phyloP scores from a whole-genome alignment of 2,329 filamentous ascomycete species.

The Coleophoma eucalyptorum region DNA sequence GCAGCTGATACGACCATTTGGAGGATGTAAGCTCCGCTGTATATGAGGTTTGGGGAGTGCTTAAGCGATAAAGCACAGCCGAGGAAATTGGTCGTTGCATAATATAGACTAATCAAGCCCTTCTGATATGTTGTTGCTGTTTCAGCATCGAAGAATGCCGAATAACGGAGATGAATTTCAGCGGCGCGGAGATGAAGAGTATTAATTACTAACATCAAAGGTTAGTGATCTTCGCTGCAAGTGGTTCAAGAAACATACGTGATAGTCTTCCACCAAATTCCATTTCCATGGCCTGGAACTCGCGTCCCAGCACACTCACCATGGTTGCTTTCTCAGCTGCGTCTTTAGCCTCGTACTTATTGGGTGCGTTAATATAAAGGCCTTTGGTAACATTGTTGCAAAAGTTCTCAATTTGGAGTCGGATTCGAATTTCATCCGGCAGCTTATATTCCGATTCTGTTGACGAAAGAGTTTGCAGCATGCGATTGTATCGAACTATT shows the following conservation, averaged over 20 bases:
- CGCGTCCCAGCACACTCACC: constrained; percentile 38
- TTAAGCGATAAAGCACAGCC: constrained; percentile 11
- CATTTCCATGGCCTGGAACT: constrained; percentile 35
- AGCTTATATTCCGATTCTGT: constrained; percentile 40
- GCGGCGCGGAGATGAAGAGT: constrained; percentile 14
- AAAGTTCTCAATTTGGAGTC: constrained; percentile 52
- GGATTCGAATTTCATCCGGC: constrained; percentile 44
- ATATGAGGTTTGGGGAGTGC: constrained; percentile 30
- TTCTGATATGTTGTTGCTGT: constrained; percentile 29
- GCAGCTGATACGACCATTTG: constrained; percentile 64
- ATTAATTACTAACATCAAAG: constrained; percentile 5
- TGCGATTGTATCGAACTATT: constrained; percentile 57
- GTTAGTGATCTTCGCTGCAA: not conserved
- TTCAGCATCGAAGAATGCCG: constrained; percentile 13
- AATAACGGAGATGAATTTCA: constrained; percentile 12
- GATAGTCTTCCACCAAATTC: constrained; percentile 1
- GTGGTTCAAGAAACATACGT: not conserved
- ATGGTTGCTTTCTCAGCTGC: constrained; percentile 39
- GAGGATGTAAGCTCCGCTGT: constrained; percentile 59
- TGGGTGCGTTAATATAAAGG: constrained; percentile 49
- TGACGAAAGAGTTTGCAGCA: constrained; percentile 34
- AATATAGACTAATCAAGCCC: constrained; percentile 41
- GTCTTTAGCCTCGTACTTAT: constrained; percentile 38
- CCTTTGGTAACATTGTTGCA: constrained; percentile 52
- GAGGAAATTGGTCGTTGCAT: constrained; percentile 24